Evolutionary conservation across 2,329 filamentous ascomycete genomes (phyloP).

Genomic region (Penicillium thymicola): DNA sequence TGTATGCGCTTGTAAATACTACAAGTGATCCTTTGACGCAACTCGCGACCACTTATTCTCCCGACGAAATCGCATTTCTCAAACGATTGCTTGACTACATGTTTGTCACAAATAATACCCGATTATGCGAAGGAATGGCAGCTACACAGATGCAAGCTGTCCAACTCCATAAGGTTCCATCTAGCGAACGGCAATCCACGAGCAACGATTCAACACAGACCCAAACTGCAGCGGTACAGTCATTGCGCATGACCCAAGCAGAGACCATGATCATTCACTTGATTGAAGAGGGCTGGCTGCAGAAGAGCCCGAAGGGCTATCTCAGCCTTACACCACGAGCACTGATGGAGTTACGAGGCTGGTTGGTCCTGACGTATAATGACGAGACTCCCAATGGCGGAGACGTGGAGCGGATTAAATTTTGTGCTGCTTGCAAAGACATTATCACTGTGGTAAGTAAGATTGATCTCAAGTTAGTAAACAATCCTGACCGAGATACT

Average conservation of each 20-base stretch:
- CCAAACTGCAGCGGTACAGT: constrained; percentile 39
- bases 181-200: constrained; percentile 43
- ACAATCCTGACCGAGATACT: constrained; percentile 2
- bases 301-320: constrained; percentile 67
- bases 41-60: constrained; percentile 72
- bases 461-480: not conserved
- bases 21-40: constrained; percentile 82
- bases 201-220: constrained; percentile 36
- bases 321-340: constrained; percentile 74
- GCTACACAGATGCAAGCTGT: constrained; percentile 75
- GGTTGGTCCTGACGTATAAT: constrained; percentile 89
- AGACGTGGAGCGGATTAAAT: constrained; percentile 70
- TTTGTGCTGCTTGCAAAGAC: constrained; percentile 83
- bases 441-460: constrained; percentile 68
- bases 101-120: constrained; percentile 84
- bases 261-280: constrained; percentile 68
- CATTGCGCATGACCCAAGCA: constrained; percentile 73
- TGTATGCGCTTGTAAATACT: constrained; percentile 84
- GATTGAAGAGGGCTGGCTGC: constrained; percentile 79
- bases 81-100: constrained; percentile 85
- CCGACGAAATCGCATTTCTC: constrained; percentile 86
- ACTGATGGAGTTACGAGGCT: constrained; percentile 78
- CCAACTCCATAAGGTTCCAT: constrained; percentile 56
- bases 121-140: constrained; percentile 76
- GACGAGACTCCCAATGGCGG: constrained; percentile 58